These are phyloP conservation scores for Suillus clintonianus DNA, from an alignment of 768 basidiomycete species.

Conservation along the genomic window DNA sequence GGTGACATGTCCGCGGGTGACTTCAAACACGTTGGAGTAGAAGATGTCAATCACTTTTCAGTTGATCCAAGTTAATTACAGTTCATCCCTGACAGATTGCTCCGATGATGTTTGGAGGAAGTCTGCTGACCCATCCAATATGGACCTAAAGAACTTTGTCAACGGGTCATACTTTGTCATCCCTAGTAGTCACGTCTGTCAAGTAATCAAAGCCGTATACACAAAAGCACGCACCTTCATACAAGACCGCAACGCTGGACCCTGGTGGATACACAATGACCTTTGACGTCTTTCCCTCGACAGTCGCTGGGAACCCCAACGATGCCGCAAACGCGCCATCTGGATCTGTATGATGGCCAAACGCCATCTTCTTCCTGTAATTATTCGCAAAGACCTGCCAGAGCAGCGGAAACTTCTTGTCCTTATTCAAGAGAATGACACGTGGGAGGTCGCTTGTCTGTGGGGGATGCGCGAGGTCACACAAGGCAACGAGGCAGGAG, in stretches of 20 bases:
- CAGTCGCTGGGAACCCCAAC: slow-evolving; percentile 59
- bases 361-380: slow-evolving; percentile 60
- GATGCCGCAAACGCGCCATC: slow-evolving; percentile 58
- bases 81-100: slow-evolving; percentile 33
- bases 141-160: slow-evolving; percentile 69
- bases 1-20: neutral
- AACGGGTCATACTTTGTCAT: slow-evolving; percentile 73
- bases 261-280: slow-evolving; percentile 72
- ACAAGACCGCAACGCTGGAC: slow-evolving; percentile 56
- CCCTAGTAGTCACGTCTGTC: slow-evolving; percentile 41
- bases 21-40: neutral
- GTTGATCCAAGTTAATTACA: slow-evolving; percentile 16
- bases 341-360: slow-evolving; percentile 67
- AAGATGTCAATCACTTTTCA: neutral
- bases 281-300: slow-evolving; percentile 56
- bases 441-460: slow-evolving; percentile 49
- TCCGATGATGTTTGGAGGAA: slow-evolving; percentile 43
- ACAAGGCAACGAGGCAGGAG: neutral
- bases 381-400: slow-evolving; percentile 82
- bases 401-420: slow-evolving; percentile 72
- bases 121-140: slow-evolving; percentile 68
- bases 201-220: neutral
- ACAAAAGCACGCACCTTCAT: slow-evolving; percentile 55
- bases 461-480: neutral
- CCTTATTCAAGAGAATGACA: slow-evolving; percentile 72